Conservation (phyloP, 495 filamentous ascomycete species). For the Pyrenopolyporus hunteri region DNA sequence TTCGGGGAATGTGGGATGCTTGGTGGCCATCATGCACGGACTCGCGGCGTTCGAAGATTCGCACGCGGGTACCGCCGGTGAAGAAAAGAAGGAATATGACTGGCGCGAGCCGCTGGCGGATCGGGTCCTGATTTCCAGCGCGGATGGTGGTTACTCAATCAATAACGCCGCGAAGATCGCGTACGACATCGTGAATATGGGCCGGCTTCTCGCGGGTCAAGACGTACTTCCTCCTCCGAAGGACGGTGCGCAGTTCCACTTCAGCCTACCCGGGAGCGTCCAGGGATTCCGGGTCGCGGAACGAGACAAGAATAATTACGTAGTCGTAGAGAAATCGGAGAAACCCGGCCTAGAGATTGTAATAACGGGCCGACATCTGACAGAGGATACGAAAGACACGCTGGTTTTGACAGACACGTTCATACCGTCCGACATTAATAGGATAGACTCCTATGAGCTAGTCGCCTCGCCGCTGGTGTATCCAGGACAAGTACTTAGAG, state of each 20-base stretch:
- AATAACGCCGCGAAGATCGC: slow-evolving; percentile 44
- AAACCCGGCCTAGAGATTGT: slow-evolving; percentile 28
- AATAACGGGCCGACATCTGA: background rate
- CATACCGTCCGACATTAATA: slow-evolving; percentile 22
- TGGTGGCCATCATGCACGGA: slow-evolving; percentile 44
- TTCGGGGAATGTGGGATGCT: slow-evolving; percentile 42
- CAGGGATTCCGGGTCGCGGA: slow-evolving; percentile 37
- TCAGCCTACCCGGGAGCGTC: slow-evolving; percentile 41
- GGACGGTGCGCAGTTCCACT: slow-evolving; percentile 43
- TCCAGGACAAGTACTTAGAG: slow-evolving; percentile 36
- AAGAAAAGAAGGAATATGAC: slow-evolving; percentile 13
- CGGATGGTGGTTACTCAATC: slow-evolving; percentile 45
- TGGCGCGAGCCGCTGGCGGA: slow-evolving; percentile 43
- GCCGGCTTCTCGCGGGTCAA: slow-evolving; percentile 22
- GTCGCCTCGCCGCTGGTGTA: slow-evolving; percentile 39
- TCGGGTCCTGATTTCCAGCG: slow-evolving; percentile 42
- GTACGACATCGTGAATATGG: slow-evolving; percentile 36
- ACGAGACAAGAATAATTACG: slow-evolving; percentile 23
- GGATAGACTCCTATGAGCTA: slow-evolving; percentile 33
- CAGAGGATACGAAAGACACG: background rate
- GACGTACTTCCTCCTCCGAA: slow-evolving; percentile 31
- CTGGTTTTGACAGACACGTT: slow-evolving; percentile 37
- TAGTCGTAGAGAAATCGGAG: slow-evolving; percentile 8
- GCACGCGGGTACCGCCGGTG: no score
- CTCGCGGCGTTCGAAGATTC: slow-evolving; percentile 35